Percentiles rank a stretch among this genome's conserved stretches.
Conservation (phyloP, 2,329 filamentous ascomycete species). For the Talaromyces amestolkiae region DNA sequence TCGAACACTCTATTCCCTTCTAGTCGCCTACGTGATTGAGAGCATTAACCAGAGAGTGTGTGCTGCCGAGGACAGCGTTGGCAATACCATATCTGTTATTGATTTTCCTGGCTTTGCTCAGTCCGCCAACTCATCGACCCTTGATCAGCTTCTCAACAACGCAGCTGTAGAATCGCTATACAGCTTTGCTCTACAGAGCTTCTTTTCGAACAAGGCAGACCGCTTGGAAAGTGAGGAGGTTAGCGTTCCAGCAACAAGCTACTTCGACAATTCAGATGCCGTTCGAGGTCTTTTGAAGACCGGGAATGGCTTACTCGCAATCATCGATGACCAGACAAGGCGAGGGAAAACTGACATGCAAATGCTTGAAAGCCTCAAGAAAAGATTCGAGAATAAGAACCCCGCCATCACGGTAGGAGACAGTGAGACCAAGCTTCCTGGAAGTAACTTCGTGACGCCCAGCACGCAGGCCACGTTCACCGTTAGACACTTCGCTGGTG, state of each 20-base stretch:
- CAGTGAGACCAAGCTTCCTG: constrained; percentile 72
- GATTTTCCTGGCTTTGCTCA: constrained; percentile 96
- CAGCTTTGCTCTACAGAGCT: constrained; percentile 89
- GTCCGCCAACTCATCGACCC: constrained; percentile 73
- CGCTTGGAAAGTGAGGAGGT: constrained; percentile 93
- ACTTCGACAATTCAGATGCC: constrained; percentile 96
- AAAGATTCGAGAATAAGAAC: constrained; percentile 93
- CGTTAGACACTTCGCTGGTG: constrained; percentile 91
- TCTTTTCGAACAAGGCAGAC: constrained; percentile 92
- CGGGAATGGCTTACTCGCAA: constrained; percentile 88
- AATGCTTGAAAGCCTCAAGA: constrained; percentile 83
- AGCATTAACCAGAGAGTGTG: constrained; percentile 86
- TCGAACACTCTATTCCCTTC: constrained; percentile 84
- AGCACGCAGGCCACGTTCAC: constrained; percentile 80
- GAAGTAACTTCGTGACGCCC: constrained; percentile 84
- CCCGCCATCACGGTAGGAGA: constrained; percentile 78
- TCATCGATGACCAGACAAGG: constrained; percentile 91
- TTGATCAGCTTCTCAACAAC: constrained; percentile 94
- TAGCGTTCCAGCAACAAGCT: constrained; percentile 82
- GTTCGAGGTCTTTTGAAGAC: constrained; percentile 88
- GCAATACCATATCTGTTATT: constrained; percentile 90
- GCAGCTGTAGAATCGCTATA: constrained; percentile 89
- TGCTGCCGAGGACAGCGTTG: constrained; percentile 80
- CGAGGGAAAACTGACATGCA: constrained; percentile 86
- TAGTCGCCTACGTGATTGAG: constrained; percentile 93